Evolutionary conservation across 2,329 filamentous ascomycete species (phyloP), one percentile per base, ranked within the genome.

Genomic region (Microsporum audouinii): DNA sequence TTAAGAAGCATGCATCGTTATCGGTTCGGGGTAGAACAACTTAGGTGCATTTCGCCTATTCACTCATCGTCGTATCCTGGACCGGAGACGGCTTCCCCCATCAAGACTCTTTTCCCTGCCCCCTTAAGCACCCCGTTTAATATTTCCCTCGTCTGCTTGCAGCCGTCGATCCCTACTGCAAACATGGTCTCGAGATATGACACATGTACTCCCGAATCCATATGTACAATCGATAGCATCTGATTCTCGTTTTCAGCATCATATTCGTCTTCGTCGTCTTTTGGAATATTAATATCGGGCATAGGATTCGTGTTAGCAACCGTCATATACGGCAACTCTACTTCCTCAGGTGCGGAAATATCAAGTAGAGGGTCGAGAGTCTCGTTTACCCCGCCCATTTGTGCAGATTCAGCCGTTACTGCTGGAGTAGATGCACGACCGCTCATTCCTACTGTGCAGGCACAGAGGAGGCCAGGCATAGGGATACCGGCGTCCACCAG

Each of bases 401-500:
- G 62, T 12, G 62, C 60, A 3, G 63, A 58, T 49, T 41, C 51
- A 8, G 58, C 36, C 6, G 71, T 69, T 55, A 75, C 71, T 8
- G 69, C 70, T 4, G 74, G 73, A 3, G 73, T 76, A 31, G 73
- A 76, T 12, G 75, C 75, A 60, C 72, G 74, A 4, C 75, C 74
- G 12, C 87, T 76, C 71, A 76, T 88, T 2, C 91, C 94, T 0
- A 90, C 88, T 0, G 91, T 96, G 75, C 89, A 95, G 4, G 91
- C 90, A 27, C 86, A 85, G 2, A 97, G 83, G 71, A 96, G 95
- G 71, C 95, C 90, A 2, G 86, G 85, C 91, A 97, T 96, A 29
- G 94, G 94, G 23, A 99, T 87, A 59, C 94, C 94, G 0, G 94
- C 94, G 71, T 99, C 94, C 64, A 97, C 87, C 27, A 97, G 84